Conservation (phyloP, 768 basidiomycete genomes). For the Hortiboletus campestris region DNA sequence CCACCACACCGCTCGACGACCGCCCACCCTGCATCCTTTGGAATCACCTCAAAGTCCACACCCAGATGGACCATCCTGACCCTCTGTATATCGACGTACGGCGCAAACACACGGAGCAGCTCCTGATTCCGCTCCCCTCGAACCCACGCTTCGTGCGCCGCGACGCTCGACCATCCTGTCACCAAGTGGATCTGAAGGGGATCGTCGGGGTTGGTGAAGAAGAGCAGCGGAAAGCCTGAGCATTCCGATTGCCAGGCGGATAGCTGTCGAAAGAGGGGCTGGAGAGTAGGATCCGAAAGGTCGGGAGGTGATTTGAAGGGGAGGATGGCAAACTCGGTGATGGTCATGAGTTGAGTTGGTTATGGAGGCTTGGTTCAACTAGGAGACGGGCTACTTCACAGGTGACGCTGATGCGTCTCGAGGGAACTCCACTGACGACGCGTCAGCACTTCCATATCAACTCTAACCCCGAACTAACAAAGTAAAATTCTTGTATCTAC, state of each 20-base stretch:
- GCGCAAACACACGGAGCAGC: constrained; percentile 31
- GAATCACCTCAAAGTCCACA: constrained; percentile 37
- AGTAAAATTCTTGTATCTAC: constrained; percentile 3
- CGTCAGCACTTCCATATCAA: constrained; percentile 4
- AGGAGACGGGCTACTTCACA: neutral
- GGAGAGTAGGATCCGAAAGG: constrained; percentile 29
- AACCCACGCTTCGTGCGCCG: constrained; percentile 44
- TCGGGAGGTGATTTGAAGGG: constrained; percentile 32
- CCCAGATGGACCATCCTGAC: constrained; percentile 39
- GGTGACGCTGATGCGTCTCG: neutral
- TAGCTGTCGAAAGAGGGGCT: constrained; percentile 31
- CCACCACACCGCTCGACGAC: constrained; percentile 10
- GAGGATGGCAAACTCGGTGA: constrained; percentile 45
- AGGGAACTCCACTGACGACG: neutral
- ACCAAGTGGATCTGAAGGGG: constrained; percentile 36
- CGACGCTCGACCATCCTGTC: constrained; percentile 44
- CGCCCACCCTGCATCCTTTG: constrained; percentile 1
- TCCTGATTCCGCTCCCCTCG: constrained; percentile 39
- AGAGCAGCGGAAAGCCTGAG: constrained; percentile 42
- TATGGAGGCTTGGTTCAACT: neutral
- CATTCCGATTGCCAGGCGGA: constrained; percentile 38
- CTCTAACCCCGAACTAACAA: neutral
- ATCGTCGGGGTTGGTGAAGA: constrained; percentile 29
- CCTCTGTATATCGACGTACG: constrained; percentile 29
- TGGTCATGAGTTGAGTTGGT: constrained; percentile 31